These are phyloP conservation scores for Vitis riparia DNA, from an alignment of 164 flowering plant species.

Conservation along the genomic window DNA sequence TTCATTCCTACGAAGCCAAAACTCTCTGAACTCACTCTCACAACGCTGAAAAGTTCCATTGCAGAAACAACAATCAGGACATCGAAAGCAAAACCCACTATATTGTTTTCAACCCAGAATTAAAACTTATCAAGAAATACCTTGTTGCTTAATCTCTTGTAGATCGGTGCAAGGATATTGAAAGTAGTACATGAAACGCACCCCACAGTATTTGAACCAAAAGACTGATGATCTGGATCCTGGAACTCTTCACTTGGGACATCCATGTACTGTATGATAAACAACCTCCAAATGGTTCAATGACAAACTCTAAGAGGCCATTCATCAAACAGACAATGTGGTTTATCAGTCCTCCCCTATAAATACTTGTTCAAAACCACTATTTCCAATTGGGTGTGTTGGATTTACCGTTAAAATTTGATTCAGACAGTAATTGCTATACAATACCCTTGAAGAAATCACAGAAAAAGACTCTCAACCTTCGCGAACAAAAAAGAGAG, in stretches of 20 bases:
- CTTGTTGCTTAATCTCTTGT: constrained; percentile 23
- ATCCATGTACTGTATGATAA: not conserved
- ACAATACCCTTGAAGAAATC: too few species aligned
- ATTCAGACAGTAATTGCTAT: too few species aligned
- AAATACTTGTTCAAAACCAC: too few species aligned
- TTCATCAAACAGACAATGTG: too few species aligned
- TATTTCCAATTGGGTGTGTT: too few species aligned
- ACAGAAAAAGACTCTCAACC: too few species aligned
- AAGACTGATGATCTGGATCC: not conserved
- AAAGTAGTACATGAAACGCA: constrained; percentile 29
- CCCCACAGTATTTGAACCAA: constrained; percentile 1
- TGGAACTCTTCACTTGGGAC: not conserved
- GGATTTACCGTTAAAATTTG: too few species aligned
- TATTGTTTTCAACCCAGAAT: not conserved
- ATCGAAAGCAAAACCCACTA: not conserved
- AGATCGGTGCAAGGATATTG: constrained; percentile 33
- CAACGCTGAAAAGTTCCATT: constrained; percentile 9
- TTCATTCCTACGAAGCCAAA: constrained; percentile 23
- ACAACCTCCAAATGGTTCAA: too few species aligned
- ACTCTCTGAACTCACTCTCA: constrained; percentile 25
- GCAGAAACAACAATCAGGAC: not conserved
- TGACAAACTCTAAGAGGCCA: too few species aligned
- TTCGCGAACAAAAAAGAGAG: too few species aligned
- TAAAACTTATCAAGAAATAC: constrained; percentile 3
- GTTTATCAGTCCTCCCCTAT: too few species aligned